Evolutionary conservation across 345 rosid genomes (phyloP).

Genomic region (Turnera subulata): DNA sequence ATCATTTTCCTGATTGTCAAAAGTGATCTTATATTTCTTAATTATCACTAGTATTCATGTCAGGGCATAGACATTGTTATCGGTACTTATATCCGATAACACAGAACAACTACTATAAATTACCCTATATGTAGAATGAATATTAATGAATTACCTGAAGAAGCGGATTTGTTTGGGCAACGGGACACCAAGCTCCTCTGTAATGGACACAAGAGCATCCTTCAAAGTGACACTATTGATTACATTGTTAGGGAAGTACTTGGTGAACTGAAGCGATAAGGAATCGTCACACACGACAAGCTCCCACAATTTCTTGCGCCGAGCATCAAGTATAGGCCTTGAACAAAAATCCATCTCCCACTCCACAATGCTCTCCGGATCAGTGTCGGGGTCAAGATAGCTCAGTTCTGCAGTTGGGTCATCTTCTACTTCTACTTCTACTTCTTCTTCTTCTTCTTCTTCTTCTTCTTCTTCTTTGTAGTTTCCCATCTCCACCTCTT

Average conservation of each 20-base stretch:
- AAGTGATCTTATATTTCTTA: too few species aligned
- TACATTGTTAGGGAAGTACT: conserved; percentile 84
- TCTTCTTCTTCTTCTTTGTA: conserved; percentile 33
- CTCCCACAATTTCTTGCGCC: conserved; percentile 96
- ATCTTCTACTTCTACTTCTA: conserved; percentile 34
- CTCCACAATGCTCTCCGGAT: conserved; percentile 63
- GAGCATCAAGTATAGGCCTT: conserved; percentile 76
- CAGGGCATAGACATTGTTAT: too few species aligned
- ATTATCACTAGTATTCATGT: too few species aligned
- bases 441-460: conserved; percentile 30
- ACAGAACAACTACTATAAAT: too few species aligned
- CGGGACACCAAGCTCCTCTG: conserved; percentile 69
- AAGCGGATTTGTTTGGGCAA: conserved; percentile 72
- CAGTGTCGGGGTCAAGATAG: conserved; percentile 74
- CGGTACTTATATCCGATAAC: too few species aligned
- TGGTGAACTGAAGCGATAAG: conserved; percentile 79
- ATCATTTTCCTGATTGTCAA: neutral
- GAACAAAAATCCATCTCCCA: conserved; percentile 98
- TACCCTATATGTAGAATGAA: neutral
- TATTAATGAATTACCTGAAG: conserved; percentile 54
- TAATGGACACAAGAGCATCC: conserved; percentile 61
- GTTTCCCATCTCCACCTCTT: conserved; percentile 31
- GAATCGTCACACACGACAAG: conserved; percentile 87
- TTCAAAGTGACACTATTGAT: conserved; percentile 85
- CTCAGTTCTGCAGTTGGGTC: conserved; percentile 78